These are phyloP conservation scores for Cymbidium sinense DNA, from an alignment of 106 monocot species.

Conservation along the genomic window DNA sequence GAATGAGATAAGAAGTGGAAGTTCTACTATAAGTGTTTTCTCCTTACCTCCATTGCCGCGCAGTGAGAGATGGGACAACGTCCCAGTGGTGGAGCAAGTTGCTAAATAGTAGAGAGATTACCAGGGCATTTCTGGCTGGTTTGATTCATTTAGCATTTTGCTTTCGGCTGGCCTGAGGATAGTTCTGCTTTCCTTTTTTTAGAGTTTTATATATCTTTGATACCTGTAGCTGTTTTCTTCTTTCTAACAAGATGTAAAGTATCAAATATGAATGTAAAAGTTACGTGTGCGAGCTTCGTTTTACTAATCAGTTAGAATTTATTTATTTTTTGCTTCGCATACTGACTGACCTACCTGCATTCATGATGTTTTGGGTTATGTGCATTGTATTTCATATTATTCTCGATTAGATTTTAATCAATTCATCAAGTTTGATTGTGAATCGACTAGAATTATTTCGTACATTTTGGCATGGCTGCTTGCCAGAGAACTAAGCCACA, in stretches of 20 bases:
- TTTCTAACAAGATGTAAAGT: not conserved
- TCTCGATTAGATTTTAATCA: too few relatives aligned
- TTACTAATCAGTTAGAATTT: not conserved
- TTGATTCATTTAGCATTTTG: too few relatives aligned
- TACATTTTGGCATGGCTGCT: too few relatives aligned
- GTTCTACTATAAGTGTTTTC: slow-evolving; percentile 78
- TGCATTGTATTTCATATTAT: too few relatives aligned
- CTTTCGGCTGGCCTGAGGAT: not conserved
- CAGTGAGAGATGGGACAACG: slow-evolving; percentile 31
- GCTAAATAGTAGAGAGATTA: slow-evolving; percentile 24
- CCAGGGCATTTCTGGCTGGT: too few relatives aligned
- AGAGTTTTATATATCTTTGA: not conserved
- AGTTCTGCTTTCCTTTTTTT: not conserved
- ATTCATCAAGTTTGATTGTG: too few relatives aligned
- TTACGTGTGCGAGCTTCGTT: not conserved
- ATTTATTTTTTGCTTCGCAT: too few relatives aligned
- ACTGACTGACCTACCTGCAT: too few relatives aligned
- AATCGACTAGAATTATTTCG: too few relatives aligned
- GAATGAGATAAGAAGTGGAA: slow-evolving; percentile 67
- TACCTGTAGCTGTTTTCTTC: too few relatives aligned
- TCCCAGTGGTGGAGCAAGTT: slow-evolving; percentile 39
- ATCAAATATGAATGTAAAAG: not conserved
- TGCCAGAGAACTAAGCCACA: too few relatives aligned
- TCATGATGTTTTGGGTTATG: too few relatives aligned
- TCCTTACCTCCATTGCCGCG: slow-evolving; percentile 67